Conservation (phyloP, 352 stramenopile species). For the Phytophthora uliginosa region DNA sequence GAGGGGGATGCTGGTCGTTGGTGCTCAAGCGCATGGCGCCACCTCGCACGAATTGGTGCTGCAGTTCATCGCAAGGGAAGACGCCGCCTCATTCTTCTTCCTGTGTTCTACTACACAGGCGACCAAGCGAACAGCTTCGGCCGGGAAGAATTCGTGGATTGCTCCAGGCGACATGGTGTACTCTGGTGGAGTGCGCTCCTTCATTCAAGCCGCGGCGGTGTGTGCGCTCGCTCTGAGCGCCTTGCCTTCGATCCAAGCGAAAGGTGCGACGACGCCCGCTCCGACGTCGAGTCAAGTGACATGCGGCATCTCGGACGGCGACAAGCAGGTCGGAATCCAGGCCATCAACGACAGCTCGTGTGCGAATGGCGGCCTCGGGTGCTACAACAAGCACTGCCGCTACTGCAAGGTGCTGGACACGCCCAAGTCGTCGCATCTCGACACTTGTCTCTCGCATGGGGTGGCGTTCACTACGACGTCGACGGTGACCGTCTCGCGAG, state of each 20-base stretch:
- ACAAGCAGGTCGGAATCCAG: slow-evolving; percentile 42
- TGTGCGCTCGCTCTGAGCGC: slow-evolving; percentile 19
- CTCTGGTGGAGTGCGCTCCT: slow-evolving; percentile 19
- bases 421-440: slow-evolving; percentile 36
- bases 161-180: slow-evolving; percentile 22
- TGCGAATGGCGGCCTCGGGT: slow-evolving; percentile 44
- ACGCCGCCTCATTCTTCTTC: slow-evolving; percentile 23
- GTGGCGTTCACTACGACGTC: slow-evolving; percentile 27
- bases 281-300: background rate
- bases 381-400: slow-evolving; percentile 44
- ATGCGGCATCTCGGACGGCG: slow-evolving; percentile 35
- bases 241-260: slow-evolving; percentile 12
- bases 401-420: slow-evolving; percentile 52
- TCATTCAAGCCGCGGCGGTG: slow-evolving; percentile 20
- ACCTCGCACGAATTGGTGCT: background rate
- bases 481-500: slow-evolving; percentile 4
- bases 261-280: background rate
- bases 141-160: background rate
- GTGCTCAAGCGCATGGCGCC: background rate
- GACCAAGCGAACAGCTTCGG: slow-evolving; percentile 1
- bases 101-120: slow-evolving; percentile 17
- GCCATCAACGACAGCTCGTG: slow-evolving; percentile 41
- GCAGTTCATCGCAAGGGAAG: background rate
- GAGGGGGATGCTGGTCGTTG: background rate
- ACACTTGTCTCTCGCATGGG: slow-evolving; percentile 34